A percentile compares a stretch with the other conserved stretches of the same genome.
Evolutionary conservation across 495 filamentous ascomycete genomes (phyloP).

Genomic region (Talaromyces liani): DNA sequence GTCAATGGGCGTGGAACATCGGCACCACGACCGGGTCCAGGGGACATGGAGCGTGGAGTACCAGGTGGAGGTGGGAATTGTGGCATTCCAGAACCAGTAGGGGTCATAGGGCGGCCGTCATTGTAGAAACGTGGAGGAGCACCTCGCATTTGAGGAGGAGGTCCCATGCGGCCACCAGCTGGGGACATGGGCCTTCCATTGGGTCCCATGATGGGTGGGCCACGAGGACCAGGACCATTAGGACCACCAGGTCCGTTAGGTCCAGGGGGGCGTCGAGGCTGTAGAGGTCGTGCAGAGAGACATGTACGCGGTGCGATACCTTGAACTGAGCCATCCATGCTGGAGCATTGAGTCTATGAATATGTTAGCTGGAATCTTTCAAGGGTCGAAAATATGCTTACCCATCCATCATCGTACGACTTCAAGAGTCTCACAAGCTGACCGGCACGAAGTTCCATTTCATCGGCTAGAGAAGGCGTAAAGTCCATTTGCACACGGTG

Average conservation of each 20-base stretch:
- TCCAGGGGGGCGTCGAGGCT: conserved; percentile 51
- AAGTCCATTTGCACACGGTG: conserved; percentile 96
- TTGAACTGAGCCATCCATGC: conserved; percentile 82
- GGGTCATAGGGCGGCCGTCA: conserved; percentile 34
- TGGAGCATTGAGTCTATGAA: conserved; percentile 73
- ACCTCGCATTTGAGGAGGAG: conserved; percentile 15
- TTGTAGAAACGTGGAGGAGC: conserved; percentile 30
- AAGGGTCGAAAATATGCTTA: conserved; percentile 37
- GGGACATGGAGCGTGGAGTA: conserved; percentile 33
- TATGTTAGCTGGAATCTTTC: conserved; percentile 31
- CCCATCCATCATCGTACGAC: conserved; percentile 99
- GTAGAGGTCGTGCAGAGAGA: conserved; percentile 84
- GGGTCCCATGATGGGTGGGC: conserved; percentile 44
- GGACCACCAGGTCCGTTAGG: conserved; percentile 30
- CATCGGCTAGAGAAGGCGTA: conserved; percentile 84
- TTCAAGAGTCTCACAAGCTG: conserved; percentile 82
- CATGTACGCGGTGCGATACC: conserved; percentile 92
- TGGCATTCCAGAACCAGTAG: conserved; percentile 17
- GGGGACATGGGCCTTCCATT: conserved; percentile 44
- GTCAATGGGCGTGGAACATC: conserved; percentile 38
- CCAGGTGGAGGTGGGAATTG: conserved; percentile 25
- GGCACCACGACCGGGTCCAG: conserved; percentile 19
- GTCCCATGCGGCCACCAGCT: conserved; percentile 18
- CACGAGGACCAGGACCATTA: conserved; percentile 39
- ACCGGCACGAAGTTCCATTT: conserved; percentile 71